Evolutionary conservation across 495 filamentous ascomycete species (phyloP), one percentile per base, ranked within the genome.

Genomic region (Aspergillus cavernicola): DNA sequence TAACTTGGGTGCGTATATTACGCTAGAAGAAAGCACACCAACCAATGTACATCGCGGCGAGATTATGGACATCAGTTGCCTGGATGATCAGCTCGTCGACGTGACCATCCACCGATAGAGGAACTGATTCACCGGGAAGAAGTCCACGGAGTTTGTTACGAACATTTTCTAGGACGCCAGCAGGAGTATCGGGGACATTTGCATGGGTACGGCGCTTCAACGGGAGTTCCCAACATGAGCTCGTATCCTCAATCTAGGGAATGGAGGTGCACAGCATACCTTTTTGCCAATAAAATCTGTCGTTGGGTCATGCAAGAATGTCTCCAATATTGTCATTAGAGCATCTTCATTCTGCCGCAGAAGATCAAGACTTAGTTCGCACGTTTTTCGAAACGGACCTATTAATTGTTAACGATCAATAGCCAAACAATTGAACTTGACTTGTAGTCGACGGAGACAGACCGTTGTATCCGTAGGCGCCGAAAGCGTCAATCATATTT

Each of bases 401-500:
- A 55, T 43, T 28, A 29, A 24, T 58, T 53, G 38, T 44, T 20
- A 45, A 8, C 12, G 1, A n/a, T 57, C n/a, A 36, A 15, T 15
- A 47, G n/a, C 7, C 13, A 28, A 16, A 15, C n/a, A 28, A 28
- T 23, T 12, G 2, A 10, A 41, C 3, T 8, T 13, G 31, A 19
- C 28, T 22, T 28, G 18, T 2, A 13, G 28, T 40, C 28, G 6
- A 13, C n/a, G 5, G 16, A 12, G 22, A 57, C 52, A 28, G 40
- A 75, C 74, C 81, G 63, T 97, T 92, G 66, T 90, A 90, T 43
- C 91, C 87, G 62, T 92, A 89, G 28, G 93, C 86, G 13, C 93
- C 93, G 76, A 99, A 95, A 13, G 93, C 95, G 61, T 95, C 89
- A 12, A 92, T 78, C 92, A 99, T 97, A 70, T 99, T 97, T 68